A percentile compares a stretch with the other conserved stretches of the same genome.
phyloP scores from a whole-genome alignment of 257 asterid genomes.

The Henckelia pumila region DNA sequence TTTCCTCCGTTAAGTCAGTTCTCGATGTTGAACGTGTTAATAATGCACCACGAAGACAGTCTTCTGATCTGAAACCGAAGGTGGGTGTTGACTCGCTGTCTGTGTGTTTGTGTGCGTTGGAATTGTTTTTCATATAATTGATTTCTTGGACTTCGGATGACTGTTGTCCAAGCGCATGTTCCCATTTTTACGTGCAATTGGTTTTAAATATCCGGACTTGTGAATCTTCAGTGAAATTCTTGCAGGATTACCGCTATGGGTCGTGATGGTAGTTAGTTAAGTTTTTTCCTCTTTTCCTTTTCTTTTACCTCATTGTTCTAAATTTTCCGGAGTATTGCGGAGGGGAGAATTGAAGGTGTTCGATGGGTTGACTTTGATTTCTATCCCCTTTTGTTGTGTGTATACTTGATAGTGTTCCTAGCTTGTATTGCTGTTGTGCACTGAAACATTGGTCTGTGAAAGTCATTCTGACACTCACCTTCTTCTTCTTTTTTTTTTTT shows the following conservation, averaged over 20 bases:
- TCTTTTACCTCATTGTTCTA: background rate
- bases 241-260: conserved; percentile 18
- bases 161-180: background rate
- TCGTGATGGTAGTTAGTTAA: background rate
- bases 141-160: background rate
- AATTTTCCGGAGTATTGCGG: background rate
- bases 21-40: conserved; percentile 47
- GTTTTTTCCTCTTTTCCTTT: background rate
- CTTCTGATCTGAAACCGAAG: conserved; percentile 45
- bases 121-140: conserved; percentile 8
- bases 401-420: background rate
- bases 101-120: background rate
- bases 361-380: conserved; percentile 1
- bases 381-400: background rate
- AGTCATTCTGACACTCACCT: background rate
- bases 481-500: background rate
- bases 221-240: background rate
- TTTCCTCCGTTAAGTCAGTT: conserved; percentile 44
- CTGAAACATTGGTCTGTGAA: background rate
- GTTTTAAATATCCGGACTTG: background rate
- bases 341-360: background rate
- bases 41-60: conserved; percentile 22
- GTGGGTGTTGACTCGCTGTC: conserved; percentile 27
- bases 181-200: background rate
- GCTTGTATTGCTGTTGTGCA: background rate